Percentiles rank a stretch among this genome's conserved stretches.
phyloP scores from a whole-genome alignment of 2,329 filamentous ascomycete species.

The Monosporascus ibericus region DNA sequence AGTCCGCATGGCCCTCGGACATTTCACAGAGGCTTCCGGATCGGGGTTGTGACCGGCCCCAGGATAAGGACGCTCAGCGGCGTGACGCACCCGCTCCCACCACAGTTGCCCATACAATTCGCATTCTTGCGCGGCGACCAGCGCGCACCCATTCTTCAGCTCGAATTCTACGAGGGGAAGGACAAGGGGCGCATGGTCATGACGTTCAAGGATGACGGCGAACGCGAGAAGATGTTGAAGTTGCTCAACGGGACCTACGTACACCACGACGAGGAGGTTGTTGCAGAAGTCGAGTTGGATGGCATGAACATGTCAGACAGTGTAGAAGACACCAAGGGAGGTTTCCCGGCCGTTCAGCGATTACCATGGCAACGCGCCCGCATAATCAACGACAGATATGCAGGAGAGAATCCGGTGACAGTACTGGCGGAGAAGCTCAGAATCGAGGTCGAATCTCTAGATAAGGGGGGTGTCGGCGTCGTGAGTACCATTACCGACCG shows the following conservation, averaged over 20 bases:
- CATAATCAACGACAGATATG: slow-evolving; percentile 67
- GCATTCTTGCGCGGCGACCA: slow-evolving; percentile 69
- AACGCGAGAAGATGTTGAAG: slow-evolving; percentile 65
- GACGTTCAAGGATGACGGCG: slow-evolving; percentile 67
- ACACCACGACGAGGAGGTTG: slow-evolving; percentile 61
- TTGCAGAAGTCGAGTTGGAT: slow-evolving; percentile 61
- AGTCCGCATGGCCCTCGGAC: slow-evolving; percentile 67
- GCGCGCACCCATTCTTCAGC: slow-evolving; percentile 60
- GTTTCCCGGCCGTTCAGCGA: slow-evolving; percentile 42
- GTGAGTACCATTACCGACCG: slow-evolving; percentile 72
- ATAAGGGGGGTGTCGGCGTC: slow-evolving; percentile 30
- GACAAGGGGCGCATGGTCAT: slow-evolving; percentile 67
- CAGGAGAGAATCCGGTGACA: slow-evolving; percentile 57
- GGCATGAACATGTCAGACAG: slow-evolving; percentile 56
- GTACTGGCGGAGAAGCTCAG: slow-evolving; percentile 73
- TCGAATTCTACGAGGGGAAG: slow-evolving; percentile 63
- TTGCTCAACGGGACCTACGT: slow-evolving; percentile 68
- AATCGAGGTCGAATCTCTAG: slow-evolving; percentile 67
- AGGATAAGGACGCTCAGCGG: slow-evolving; percentile 72
- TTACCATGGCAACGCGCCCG: slow-evolving; percentile 61
- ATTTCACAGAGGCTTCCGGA: slow-evolving; percentile 72
- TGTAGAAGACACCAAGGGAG: slow-evolving; percentile 41
- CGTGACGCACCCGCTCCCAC: slow-evolving; percentile 63
- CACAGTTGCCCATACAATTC: slow-evolving; percentile 66
- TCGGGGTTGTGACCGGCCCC: slow-evolving; percentile 72